Percentiles rank a stretch among this genome's conserved stretches.
These are phyloP conservation scores for Colletotrichum acutatum DNA, from an alignment of 2,329 filamentous ascomycete genomes.

Conservation along the genomic window DNA sequence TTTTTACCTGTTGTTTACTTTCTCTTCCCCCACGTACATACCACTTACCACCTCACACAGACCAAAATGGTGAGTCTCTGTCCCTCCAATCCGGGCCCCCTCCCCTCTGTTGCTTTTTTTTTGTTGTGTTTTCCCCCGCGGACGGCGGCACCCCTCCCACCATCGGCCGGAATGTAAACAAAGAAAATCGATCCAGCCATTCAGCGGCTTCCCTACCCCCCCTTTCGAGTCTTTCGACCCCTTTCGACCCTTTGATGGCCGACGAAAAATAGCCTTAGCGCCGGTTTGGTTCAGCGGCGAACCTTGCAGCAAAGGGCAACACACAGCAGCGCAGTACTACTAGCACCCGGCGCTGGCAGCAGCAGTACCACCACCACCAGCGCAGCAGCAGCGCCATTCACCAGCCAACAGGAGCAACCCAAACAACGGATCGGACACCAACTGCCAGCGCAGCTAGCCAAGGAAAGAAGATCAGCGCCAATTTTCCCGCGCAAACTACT, in stretches of 20 bases:
- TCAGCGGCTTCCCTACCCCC: slow-evolving; percentile 6
- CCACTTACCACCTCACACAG: slow-evolving; percentile 23
- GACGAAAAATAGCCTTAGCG: slow-evolving; percentile 25
- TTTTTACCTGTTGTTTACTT: not conserved
- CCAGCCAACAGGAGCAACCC: slow-evolving; percentile 35
- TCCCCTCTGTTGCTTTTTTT: slow-evolving; percentile 22
- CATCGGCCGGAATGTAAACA: slow-evolving; percentile 34
- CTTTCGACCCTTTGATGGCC: slow-evolving; percentile 3
- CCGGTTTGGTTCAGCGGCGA: slow-evolving; percentile 26
- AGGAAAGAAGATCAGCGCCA: slow-evolving; percentile 12
- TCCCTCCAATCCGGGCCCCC: not conserved
- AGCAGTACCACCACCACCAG: not conserved
- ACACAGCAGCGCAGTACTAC: not conserved
- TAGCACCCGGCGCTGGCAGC: not conserved
- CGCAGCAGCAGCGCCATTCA: slow-evolving; percentile 19
- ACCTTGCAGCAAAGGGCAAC: slow-evolving; percentile 21
- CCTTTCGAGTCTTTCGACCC: not conserved
- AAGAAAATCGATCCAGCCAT: slow-evolving; percentile 21
- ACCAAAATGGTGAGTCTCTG: slow-evolving; percentile 51
- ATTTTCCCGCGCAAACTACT: not conserved
- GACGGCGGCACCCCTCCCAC: not conserved
- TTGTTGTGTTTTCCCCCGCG: slow-evolving; percentile 19
- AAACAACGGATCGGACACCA: slow-evolving; percentile 17
- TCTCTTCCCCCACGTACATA: not conserved
- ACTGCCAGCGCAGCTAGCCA: not conserved